Conservation (phyloP, 768 basidiomycete genomes). For the Gloeophyllum trabeum region DNA sequence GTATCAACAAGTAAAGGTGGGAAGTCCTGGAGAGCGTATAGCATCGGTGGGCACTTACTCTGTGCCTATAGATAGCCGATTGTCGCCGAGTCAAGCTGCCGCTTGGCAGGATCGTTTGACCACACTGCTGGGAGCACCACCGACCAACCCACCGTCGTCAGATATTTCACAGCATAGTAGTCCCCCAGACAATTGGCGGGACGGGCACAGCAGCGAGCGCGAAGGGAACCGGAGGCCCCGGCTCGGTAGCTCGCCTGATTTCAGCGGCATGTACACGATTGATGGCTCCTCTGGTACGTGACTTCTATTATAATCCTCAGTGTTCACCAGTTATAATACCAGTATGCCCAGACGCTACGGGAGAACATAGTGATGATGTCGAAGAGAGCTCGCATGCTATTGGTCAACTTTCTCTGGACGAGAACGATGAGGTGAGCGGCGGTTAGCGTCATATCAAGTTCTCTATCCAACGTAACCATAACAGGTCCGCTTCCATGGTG, state of each 20-base stretch:
- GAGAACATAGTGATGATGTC: conserved; percentile 3
- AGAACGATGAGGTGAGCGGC: conserved; percentile 56
- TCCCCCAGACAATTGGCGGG: neutral
- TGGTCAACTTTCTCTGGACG: conserved; percentile 64
- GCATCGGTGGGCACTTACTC: conserved; percentile 45
- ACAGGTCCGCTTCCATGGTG: conserved; percentile 81
- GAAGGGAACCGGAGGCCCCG: conserved; percentile 33
- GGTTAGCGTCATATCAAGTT: neutral
- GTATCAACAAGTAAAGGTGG: conserved; percentile 40
- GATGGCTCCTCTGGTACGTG: conserved; percentile 1
- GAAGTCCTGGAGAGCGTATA: neutral
- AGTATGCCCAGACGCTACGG: too few relatives aligned
- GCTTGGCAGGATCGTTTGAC: conserved; percentile 76
- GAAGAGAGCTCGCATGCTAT: conserved; percentile 45
- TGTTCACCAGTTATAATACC: conserved; percentile 3
- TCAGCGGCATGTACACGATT: neutral
- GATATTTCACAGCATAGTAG: neutral
- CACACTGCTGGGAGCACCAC: conserved; percentile 26
- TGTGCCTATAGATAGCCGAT: neutral
- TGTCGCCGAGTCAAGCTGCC: conserved; percentile 42
- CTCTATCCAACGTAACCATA: conserved; percentile 18
- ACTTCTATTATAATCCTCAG: conserved; percentile 1
- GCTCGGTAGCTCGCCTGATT: neutral
- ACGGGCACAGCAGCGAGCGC: conserved; percentile 5
- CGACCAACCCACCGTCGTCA: conserved; percentile 12